These are phyloP conservation scores for Monosporascus sp. DNA, from an alignment of 2,329 filamentous ascomycete species.

Conservation along the genomic window DNA sequence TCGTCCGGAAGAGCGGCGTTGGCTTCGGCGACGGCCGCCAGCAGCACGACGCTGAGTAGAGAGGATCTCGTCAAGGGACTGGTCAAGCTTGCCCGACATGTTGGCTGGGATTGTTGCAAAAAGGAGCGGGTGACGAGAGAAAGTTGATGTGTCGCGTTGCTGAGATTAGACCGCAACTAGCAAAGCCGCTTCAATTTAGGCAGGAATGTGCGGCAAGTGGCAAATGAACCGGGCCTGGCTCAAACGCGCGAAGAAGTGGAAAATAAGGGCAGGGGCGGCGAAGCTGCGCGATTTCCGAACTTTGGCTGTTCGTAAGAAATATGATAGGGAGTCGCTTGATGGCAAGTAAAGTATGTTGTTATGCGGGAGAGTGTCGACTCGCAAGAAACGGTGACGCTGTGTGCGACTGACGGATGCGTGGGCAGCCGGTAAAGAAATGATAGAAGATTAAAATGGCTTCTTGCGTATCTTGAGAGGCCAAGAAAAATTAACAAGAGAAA, in stretches of 20 bases:
- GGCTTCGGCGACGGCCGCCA: constrained; percentile 45
- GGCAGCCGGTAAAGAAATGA: neutral
- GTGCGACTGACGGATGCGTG: too few relatives aligned
- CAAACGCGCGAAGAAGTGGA: too few relatives aligned
- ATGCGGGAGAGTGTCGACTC: neutral
- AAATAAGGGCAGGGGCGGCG: too few relatives aligned
- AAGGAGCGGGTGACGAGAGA: neutral
- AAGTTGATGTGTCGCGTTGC: neutral
- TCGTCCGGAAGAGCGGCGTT: constrained; percentile 47
- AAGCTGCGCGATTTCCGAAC: too few relatives aligned
- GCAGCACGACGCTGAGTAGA: constrained; percentile 62
- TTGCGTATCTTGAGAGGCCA: neutral
- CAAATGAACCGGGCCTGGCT: neutral
- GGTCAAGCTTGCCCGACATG: constrained; percentile 94
- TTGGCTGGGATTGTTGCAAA: constrained; percentile 30
- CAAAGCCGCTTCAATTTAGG: neutral
- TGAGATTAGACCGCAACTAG: neutral
- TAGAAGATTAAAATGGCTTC: neutral
- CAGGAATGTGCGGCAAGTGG: neutral
- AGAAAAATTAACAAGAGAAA: neutral
- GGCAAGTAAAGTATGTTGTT: neutral
- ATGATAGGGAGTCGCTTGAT: neutral
- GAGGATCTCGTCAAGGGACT: constrained; percentile 96
- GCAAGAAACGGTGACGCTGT: neutral
- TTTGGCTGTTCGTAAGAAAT: neutral